Evolutionary conservation across 139 green algal genomes (phyloP), one percentile per base, ranked within the genome.

Genomic region (Coelastrella sp.): DNA sequence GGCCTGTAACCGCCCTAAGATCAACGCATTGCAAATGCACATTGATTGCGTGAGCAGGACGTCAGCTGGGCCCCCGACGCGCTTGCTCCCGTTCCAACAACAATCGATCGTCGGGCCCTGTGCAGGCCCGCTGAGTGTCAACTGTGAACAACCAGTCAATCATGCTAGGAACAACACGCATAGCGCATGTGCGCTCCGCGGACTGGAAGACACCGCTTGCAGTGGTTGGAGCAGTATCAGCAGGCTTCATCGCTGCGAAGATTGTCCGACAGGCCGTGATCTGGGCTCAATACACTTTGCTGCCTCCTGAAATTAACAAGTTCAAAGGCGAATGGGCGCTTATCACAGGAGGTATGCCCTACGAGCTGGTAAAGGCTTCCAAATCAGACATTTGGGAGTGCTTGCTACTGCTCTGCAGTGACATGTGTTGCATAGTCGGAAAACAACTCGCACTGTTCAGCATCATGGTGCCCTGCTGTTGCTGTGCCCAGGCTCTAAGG

Each of bases 301-400:
- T 58, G 7, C 83, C 83, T 32, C 65, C 73, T 57, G 32, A 16
- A 60, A 5, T 80, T 20, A 13, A 11, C 2, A 17, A 22, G 5
- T 88, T 47, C 83, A 56, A 7, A 6, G 68, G 83, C 5, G 68
- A 80, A 16, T 87, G 81, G 81, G 81, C 81, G 4, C 64, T 87
- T 17, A 14, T 87, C 22, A 87, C 81, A 23, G 81, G 81, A 87
- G 81, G 81, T 86, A 11, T 8, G 80, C 74, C 6, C n/a, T 23
- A 10, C 57, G 22, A 80, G n/a, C 3, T 80, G 74, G 32, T 47
- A 47, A 47, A 47, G 32, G 32, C 32, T 47, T 47, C 32, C 0
- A 47, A 47, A 47, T 47, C 32, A 47, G 32, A 47, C 32, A 0
- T 47, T 47, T 71, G 61, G 61, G 61, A 71, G 61, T 47, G 32